Evolutionary conservation across 2,329 filamentous ascomycete genomes (phyloP), one percentile per base, ranked within the genome.

Genomic region (Coniella lustricola): DNA sequence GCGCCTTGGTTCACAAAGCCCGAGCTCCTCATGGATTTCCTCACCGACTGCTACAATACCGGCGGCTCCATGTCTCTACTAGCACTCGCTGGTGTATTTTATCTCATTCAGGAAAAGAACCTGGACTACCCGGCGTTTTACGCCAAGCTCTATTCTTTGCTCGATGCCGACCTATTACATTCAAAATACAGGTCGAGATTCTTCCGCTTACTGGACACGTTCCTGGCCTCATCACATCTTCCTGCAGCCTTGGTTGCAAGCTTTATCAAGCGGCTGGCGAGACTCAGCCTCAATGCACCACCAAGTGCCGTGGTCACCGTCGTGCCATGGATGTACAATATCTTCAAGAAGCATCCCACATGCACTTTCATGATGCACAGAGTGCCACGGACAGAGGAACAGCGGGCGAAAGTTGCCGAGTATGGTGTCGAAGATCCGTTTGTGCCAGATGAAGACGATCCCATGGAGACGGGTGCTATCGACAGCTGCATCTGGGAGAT

Each of bases 291-390:
- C n/a, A 83, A 87, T 60, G 90, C 89, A 0, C 91, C 94, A 2
- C 93, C 94, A 2, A 82, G 87, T 31, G 90, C 89, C 25, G 85
- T 97, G 46, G 90, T 97, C 14, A 84, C 83, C 46, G 82, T 95
- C 39, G 76, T 97, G 9, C 94, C 93, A 1, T 96, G 89, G 82
- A 83, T 91, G 44, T 98, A 98, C 73, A 98, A 98, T 67, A 77
- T 95, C 57, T 77, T 98, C 64, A 93, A 88, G 66, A 79, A 79
- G 56, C 93, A 98, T 63, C 91, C 91, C 1, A 82, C 84, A 1
- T 95, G 89, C 62, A 94, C 91, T 0, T 97, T 95, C 60, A 95
- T 98, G 90, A 80, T 98, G 56, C 94, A 98, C 65, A 82, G 93
- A 47, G 81, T 81, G 51, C 72, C 77, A 33, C 76, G 74, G 41